phyloP scores from a whole-genome alignment of 257 asterid species.

The Forsythia viridissima region DNA sequence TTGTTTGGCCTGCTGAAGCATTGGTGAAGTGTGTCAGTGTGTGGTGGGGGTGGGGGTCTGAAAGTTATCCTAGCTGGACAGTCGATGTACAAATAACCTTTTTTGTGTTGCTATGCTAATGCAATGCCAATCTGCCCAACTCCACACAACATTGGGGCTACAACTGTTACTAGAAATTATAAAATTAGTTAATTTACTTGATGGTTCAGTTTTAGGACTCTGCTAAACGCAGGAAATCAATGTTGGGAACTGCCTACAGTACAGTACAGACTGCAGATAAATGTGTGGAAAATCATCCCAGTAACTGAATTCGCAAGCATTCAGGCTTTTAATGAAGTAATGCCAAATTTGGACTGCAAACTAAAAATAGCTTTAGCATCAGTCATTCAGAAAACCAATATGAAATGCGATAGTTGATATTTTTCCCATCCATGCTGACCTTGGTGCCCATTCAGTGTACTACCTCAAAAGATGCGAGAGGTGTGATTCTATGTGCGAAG shows the following conservation, averaged over 20 bases:
- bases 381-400: background rate
- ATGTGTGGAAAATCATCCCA: background rate
- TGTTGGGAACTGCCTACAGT: background rate
- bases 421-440: background rate
- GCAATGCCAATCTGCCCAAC: too few relatives aligned
- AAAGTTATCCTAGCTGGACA: background rate
- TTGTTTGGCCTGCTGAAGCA: constrained; percentile 14
- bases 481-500: background rate
- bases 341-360: background rate
- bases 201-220: background rate
- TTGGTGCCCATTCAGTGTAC: background rate
- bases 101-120: background rate
- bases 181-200: background rate
- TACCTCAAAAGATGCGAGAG: background rate
- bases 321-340: background rate
- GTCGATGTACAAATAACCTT: background rate
- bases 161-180: background rate
- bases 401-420: background rate
- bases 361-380: background rate
- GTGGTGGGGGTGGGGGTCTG: background rate
- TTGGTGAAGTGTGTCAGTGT: background rate
- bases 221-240: background rate
- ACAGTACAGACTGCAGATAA: background rate
- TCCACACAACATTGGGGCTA: background rate
- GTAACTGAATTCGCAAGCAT: background rate